Evolutionary conservation across 2,329 filamentous ascomycete genomes (phyloP).

Genomic region (Hypoxylon sp.): DNA sequence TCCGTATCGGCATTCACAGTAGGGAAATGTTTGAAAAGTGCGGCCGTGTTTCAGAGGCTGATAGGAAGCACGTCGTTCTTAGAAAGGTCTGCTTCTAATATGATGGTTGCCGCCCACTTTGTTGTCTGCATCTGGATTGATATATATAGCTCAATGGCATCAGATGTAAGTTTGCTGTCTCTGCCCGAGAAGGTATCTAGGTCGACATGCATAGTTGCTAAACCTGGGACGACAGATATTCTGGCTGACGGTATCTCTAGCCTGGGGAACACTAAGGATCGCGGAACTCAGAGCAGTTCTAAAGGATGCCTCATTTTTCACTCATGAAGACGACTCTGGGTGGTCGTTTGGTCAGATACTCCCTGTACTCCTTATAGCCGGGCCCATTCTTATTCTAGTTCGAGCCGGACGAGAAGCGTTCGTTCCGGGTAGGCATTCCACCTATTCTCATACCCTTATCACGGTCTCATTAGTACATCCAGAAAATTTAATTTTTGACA

Average conservation of each 20-base stretch:
- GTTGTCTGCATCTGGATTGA: conserved; percentile 30
- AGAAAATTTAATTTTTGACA: not conserved
- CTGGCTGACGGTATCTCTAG: conserved; percentile 15
- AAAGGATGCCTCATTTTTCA: not conserved
- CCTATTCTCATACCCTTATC: not conserved
- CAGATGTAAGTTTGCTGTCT: conserved; percentile 7
- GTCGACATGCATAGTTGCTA: not conserved
- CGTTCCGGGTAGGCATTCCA: conserved; percentile 3
- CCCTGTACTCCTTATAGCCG: conserved; percentile 18
- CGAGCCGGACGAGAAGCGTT: conserved; percentile 18
- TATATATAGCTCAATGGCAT: conserved; percentile 21
- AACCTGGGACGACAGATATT: conserved; percentile 4
- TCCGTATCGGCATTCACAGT: conserved; percentile 7
- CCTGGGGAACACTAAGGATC: conserved; percentile 5
- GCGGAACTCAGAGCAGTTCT: conserved; percentile 6
- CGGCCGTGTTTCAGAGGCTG: conserved; percentile 1
- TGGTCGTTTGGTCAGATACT: conserved; percentile 28
- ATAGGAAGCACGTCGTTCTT: conserved; percentile 16
- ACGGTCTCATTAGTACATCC: not conserved
- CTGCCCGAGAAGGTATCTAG: not conserved
- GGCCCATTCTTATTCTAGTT: conserved; percentile 10
- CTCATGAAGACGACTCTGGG: not conserved
- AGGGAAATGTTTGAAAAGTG: conserved; percentile 21
- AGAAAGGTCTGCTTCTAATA: conserved; percentile 24
- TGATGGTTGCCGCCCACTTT: conserved; percentile 26